Evolutionary conservation across 2,329 filamentous ascomycete species (phyloP).

Genomic region (Cercospora sp.): DNA sequence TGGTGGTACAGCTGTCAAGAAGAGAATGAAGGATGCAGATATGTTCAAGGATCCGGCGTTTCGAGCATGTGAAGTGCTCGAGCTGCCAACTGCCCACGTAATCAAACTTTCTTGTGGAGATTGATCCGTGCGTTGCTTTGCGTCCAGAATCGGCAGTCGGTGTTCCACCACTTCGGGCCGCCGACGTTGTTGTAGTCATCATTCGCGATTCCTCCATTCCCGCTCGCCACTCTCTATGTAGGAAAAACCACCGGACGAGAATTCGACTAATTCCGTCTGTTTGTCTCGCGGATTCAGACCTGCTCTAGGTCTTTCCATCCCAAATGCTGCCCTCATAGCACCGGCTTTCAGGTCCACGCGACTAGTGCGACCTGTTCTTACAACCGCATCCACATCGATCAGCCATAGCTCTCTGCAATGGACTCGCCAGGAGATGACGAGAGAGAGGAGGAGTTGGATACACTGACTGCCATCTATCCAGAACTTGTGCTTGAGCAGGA

Average conservation of each 20-base stretch:
- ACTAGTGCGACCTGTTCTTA: conserved; percentile 22
- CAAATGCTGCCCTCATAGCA: conserved; percentile 31
- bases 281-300: conserved; percentile 4
- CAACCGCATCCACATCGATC: neutral
- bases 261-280: neutral
- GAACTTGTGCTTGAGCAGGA: conserved; percentile 55
- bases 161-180: neutral
- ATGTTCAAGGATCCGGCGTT: neutral
- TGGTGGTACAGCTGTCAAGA: conserved; percentile 14
- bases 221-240: conserved; percentile 6
- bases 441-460: conserved; percentile 59
- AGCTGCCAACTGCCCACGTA: neutral
- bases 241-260: neutral
- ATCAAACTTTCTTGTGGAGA: neutral
- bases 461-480: conserved; percentile 62
- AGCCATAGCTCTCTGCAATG: conserved; percentile 10
- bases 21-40: neutral
- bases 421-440: conserved; percentile 47
- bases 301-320: conserved; percentile 10
- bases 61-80: neutral
- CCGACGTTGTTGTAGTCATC: conserved; percentile 13
- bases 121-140: neutral
- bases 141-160: conserved; percentile 8
- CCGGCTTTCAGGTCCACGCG: conserved; percentile 25
- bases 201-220: conserved; percentile 2